A percentile compares a stretch with the other conserved stretches of the same genome.
These are phyloP conservation scores for Mycena filopes DNA, from an alignment of 768 basidiomycete genomes.

Conservation along the genomic window DNA sequence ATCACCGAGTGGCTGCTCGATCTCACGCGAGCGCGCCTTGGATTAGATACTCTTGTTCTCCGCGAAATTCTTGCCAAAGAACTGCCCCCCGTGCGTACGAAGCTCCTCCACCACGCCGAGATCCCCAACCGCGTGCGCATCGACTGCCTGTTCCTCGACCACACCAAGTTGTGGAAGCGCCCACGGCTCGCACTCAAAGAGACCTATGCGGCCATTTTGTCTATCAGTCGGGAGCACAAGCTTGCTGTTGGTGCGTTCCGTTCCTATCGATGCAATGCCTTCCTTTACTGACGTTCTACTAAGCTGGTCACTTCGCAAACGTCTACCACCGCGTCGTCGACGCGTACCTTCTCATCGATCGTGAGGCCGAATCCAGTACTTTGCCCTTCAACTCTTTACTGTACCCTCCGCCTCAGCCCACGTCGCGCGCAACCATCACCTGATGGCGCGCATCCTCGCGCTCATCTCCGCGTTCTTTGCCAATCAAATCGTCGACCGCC, in stretches of 20 bases:
- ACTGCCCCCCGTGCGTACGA: constrained; percentile 67
- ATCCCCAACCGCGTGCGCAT: constrained; percentile 68
- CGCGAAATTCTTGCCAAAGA: constrained; percentile 80
- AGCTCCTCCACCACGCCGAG: constrained; percentile 55
- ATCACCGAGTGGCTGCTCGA: constrained; percentile 90
- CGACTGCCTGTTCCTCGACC: constrained; percentile 83
- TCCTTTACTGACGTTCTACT: background rate
- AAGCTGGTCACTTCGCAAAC: constrained; percentile 85
- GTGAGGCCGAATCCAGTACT: constrained; percentile 97
- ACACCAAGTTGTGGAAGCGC: constrained; percentile 87
- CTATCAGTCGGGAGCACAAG: constrained; percentile 78
- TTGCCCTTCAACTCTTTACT: constrained; percentile 92
- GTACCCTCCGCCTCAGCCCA: constrained; percentile 87
- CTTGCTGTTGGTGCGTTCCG: constrained; percentile 75
- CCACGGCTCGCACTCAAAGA: constrained; percentile 85
- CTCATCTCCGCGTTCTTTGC: constrained; percentile 95
- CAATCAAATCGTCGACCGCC: constrained; percentile 83
- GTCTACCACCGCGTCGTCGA: constrained; percentile 91
- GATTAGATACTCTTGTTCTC: constrained; percentile 71
- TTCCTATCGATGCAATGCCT: background rate
- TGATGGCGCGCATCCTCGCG: constrained; percentile 80
- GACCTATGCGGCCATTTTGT: constrained; percentile 80
- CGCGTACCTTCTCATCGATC: constrained; percentile 90
- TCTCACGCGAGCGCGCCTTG: constrained; percentile 77
- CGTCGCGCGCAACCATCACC: constrained; percentile 76